Evolutionary conservation across 768 basidiomycete species (phyloP).

Genomic region (Suillus hirtellus): DNA sequence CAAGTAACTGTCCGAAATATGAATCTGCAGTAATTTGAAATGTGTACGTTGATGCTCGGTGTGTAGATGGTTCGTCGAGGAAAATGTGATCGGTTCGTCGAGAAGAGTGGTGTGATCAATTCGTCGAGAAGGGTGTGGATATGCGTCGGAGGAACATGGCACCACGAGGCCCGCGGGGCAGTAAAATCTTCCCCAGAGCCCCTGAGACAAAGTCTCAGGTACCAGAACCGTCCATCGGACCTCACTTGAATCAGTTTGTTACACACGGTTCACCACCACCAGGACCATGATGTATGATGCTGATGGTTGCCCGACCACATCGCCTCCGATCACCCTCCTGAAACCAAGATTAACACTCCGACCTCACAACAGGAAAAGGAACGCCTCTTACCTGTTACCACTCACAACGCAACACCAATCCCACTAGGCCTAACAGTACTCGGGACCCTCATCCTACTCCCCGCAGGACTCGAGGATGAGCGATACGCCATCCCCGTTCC

Average conservation of each 20-base stretch:
- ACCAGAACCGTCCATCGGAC: not conserved
- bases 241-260: not conserved
- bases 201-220: not conserved
- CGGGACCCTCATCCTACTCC: constrained; percentile 41
- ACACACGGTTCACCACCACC: not conserved
- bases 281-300: not conserved
- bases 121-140: not conserved
- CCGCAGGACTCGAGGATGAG: constrained; percentile 22
- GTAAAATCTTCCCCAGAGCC: not conserved
- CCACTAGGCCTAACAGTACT: constrained; percentile 4
- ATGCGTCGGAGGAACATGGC: not conserved
- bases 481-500: constrained; percentile 73
- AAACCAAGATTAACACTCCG: not conserved
- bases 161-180: not conserved
- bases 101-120: not conserved
- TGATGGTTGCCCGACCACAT: constrained; percentile 3
- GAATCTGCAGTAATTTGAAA: constrained; percentile 1
- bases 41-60: not conserved
- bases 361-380: not conserved
- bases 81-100: not conserved
- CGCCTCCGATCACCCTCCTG: not conserved
- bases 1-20: not conserved
- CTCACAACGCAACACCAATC: constrained; percentile 6
- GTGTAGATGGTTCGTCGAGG: not conserved
- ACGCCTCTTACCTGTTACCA: not conserved